These are phyloP conservation scores for Xylariaceae sp. DNA, from an alignment of 2,329 filamentous ascomycete genomes.

Conservation along the genomic window DNA sequence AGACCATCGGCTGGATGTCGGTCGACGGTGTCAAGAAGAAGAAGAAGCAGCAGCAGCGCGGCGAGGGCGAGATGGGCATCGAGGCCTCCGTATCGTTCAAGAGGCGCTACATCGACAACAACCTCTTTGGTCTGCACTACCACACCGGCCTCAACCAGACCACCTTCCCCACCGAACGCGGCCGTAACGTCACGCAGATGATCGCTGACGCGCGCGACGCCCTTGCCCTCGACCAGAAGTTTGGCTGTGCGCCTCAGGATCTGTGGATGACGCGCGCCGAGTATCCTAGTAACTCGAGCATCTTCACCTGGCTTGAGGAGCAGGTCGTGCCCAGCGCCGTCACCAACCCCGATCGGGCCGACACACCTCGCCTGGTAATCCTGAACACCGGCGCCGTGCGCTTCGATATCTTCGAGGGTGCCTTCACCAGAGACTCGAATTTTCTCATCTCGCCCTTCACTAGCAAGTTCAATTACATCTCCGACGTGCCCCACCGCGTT, in stretches of 20 bases:
- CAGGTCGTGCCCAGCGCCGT: constrained; percentile 65
- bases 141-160: constrained; percentile 67
- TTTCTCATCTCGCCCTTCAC: constrained; percentile 85
- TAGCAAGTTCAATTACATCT: constrained; percentile 67
- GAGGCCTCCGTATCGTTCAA: constrained; percentile 51
- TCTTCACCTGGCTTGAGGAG: constrained; percentile 74
- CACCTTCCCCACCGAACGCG: constrained; percentile 69
- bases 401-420: constrained; percentile 90
- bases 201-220: constrained; percentile 64
- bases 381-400: constrained; percentile 87
- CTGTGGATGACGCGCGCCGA: constrained; percentile 75
- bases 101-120: constrained; percentile 88
- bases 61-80: constrained; percentile 20
- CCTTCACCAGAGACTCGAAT: constrained; percentile 80
- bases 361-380: constrained; percentile 62
- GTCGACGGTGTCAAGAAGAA: constrained; percentile 54
- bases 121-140: constrained; percentile 73
- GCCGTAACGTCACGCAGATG: constrained; percentile 60
- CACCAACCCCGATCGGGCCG: constrained; percentile 46
- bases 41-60: constrained; percentile 21
- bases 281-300: constrained; percentile 65
- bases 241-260: constrained; percentile 75
- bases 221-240: constrained; percentile 63
- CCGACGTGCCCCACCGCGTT: constrained; percentile 70
- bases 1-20: constrained; percentile 91